Evolutionary conservation across 306 rosid genomes (phyloP).

Genomic region (Cicer arietinum): DNA sequence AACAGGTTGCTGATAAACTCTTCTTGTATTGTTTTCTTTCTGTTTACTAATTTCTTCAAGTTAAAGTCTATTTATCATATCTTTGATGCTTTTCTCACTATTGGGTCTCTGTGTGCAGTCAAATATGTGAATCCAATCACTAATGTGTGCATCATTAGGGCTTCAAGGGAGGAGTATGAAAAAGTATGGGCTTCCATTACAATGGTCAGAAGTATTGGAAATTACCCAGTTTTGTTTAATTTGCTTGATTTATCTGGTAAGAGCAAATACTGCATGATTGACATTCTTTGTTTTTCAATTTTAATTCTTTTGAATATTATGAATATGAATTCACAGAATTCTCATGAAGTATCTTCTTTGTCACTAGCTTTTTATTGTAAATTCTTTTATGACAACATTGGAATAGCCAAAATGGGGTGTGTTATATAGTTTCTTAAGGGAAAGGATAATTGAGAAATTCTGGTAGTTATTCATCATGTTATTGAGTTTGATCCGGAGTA

Average conservation of each 20-base stretch:
- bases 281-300: not conserved
- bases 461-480: not conserved
- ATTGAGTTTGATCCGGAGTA: conserved; percentile 7
- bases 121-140: conserved; percentile 85
- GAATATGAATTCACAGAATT: too few species aligned
- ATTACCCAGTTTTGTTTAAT: conserved; percentile 66
- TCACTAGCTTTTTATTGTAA: not conserved
- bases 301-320: too few species aligned
- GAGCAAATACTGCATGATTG: conserved; percentile 17
- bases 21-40: not conserved
- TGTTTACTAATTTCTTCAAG: conserved; percentile 2
- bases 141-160: conserved; percentile 73
- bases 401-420: not conserved
- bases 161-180: conserved; percentile 75
- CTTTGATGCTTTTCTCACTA: not conserved
- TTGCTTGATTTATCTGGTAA: conserved; percentile 75
- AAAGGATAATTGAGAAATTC: conserved; percentile 10
- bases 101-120: conserved; percentile 47
- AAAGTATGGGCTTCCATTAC: conserved; percentile 83
- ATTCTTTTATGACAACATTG: not conserved
- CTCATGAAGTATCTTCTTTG: too few species aligned
- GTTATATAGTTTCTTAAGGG: not conserved
- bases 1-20: not conserved
- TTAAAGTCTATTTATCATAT: not conserved
- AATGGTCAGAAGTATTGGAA: conserved; percentile 69